Conservation (phyloP, 768 basidiomycete genomes). For the Rhodotorula diobovata region DNA sequence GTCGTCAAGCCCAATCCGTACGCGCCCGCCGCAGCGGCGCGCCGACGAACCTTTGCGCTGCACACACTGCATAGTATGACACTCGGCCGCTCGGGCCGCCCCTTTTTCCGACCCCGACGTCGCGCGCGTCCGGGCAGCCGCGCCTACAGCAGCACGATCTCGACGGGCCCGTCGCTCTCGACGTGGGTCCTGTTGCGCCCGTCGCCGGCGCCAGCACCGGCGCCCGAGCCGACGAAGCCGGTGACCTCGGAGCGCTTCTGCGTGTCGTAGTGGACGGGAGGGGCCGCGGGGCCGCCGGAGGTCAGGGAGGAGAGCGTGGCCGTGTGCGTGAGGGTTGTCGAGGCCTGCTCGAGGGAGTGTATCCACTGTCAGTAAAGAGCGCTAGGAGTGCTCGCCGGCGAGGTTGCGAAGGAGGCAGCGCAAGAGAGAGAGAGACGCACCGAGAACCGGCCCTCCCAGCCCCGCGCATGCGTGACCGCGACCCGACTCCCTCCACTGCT, state of each 20-base stretch:
- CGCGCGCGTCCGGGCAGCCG: too few relatives aligned
- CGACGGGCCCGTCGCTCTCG: not conserved
- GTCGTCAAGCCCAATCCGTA: too few relatives aligned
- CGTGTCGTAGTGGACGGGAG: not conserved
- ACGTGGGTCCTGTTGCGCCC: not conserved
- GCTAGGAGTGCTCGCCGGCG: too few relatives aligned
- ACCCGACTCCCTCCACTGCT: not conserved
- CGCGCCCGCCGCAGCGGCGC: too few relatives aligned
- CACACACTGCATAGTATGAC: too few relatives aligned
- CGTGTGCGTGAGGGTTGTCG: not conserved
- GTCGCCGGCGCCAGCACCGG: not conserved
- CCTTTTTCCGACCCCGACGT: too few relatives aligned
- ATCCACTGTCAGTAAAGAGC: too few relatives aligned
- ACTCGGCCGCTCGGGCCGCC: too few relatives aligned
- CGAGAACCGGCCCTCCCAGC: conserved; percentile 1
- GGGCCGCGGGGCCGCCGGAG: not conserved
- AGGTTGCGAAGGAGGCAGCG: too few relatives aligned
- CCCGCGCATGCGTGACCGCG: not conserved
- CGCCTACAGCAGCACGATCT: not conserved
- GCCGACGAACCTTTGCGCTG: too few relatives aligned
- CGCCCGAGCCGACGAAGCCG: not conserved
- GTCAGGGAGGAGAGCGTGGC: not conserved
- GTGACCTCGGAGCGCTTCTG: not conserved
- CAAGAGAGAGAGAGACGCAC: not conserved
- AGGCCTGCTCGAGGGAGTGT: not conserved